Evolutionary conservation across 192 early-diverging fungal genomes (phyloP).

Genomic region (Endogone sp.): DNA sequence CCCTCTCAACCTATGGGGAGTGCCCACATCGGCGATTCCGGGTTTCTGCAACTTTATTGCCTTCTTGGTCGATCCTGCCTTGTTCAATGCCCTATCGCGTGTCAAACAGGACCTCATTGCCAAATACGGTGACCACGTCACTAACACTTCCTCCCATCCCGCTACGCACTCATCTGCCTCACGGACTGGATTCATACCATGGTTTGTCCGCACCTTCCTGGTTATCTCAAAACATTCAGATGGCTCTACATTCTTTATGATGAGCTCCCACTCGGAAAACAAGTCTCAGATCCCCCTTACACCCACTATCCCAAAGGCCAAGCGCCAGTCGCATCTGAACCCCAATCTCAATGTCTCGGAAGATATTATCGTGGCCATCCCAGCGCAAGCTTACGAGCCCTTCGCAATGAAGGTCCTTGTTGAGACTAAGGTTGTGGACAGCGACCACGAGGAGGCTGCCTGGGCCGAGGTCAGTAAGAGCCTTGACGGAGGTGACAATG

Average conservation of each 20-base stretch:
- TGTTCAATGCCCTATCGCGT: background rate
- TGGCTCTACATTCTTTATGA: background rate
- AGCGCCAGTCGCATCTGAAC: background rate
- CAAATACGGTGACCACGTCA: background rate
- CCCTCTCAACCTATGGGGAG: slow-evolving; percentile 12
- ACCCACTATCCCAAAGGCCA: no score
- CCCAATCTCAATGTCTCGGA: background rate
- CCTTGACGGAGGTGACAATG: background rate
- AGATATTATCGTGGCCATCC: background rate
- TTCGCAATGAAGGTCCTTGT: background rate
- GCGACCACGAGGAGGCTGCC: background rate
- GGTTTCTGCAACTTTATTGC: slow-evolving; percentile 13
- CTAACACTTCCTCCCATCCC: background rate
- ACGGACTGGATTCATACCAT: background rate
- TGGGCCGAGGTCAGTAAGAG: background rate
- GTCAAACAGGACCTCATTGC: background rate
- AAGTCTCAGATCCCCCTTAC: no score
- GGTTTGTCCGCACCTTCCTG: background rate
- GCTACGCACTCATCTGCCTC: background rate
- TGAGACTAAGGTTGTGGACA: background rate
- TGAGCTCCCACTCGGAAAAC: background rate
- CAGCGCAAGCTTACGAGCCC: background rate
- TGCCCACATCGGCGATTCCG: slow-evolving; percentile 4
- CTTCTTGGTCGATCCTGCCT: slow-evolving; percentile 13
- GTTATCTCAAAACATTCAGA: background rate